phyloP scores from a whole-genome alignment of 192 early-diverging fungal species.

The Spinellus fusiger region DNA sequence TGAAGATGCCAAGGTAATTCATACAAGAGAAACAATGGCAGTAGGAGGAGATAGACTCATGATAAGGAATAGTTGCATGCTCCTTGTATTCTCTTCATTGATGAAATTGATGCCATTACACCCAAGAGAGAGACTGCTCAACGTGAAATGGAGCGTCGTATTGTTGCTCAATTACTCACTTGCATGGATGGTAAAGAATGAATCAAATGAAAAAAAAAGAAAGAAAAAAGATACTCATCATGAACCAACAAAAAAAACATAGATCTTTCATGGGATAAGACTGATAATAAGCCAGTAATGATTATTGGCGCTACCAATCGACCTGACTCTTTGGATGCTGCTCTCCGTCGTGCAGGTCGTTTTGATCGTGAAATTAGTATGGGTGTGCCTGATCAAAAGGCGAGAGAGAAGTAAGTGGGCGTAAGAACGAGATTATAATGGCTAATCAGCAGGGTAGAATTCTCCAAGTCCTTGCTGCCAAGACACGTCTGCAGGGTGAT shows the following conservation, averaged over 20 bases:
- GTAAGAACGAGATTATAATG: slow-evolving; percentile 6
- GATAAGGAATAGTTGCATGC: slow-evolving; percentile 29
- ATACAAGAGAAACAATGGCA: neutral
- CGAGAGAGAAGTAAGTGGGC: slow-evolving; percentile 64
- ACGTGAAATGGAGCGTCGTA: slow-evolving; percentile 97
- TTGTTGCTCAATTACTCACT: slow-evolving; percentile 96
- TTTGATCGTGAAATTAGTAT: slow-evolving; percentile 86
- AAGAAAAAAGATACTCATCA: neutral
- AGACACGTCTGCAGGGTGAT: slow-evolving; percentile 72
- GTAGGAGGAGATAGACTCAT: too few species aligned
- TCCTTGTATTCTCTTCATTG: slow-evolving; percentile 85
- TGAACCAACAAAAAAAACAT: neutral
- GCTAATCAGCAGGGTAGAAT: slow-evolving; percentile 42
- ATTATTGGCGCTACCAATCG: slow-evolving; percentile 91
- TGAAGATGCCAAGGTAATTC: slow-evolving; percentile 77
- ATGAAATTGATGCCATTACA: slow-evolving; percentile 98
- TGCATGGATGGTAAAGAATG: slow-evolving; percentile 94
- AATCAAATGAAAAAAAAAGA: neutral
- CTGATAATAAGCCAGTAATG: slow-evolving; percentile 77
- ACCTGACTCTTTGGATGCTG: slow-evolving; percentile 80
- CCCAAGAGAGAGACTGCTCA: slow-evolving; percentile 99
- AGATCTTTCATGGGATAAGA: slow-evolving; percentile 89
- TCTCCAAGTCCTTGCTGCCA: slow-evolving; percentile 67
- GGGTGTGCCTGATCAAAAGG: slow-evolving; percentile 86
- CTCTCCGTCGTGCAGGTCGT: slow-evolving; percentile 74